Evolutionary conservation across 352 stramenopile genomes (phyloP).

Genomic region (Phytophthora megakarya): DNA sequence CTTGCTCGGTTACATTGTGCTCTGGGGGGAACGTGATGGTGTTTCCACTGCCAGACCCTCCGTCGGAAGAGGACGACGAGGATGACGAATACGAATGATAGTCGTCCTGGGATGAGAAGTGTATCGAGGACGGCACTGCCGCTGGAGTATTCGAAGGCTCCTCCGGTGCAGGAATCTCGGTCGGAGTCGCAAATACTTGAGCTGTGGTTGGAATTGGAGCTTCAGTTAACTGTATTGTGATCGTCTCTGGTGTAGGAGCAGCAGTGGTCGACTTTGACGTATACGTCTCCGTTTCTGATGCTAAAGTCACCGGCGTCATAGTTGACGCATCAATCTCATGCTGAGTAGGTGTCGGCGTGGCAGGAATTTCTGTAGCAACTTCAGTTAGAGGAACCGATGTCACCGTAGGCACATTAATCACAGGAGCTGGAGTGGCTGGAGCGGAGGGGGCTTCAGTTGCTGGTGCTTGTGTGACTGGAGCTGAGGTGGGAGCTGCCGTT

Average conservation of each 20-base stretch:
- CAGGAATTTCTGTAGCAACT: neutral
- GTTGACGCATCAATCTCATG: neutral
- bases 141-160: neutral
- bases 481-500: neutral
- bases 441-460: neutral
- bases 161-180: neutral
- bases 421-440: neutral
- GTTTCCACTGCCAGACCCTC: conserved; percentile 6
- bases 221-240: too few species aligned
- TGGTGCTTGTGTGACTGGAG: conserved; percentile 2
- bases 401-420: neutral
- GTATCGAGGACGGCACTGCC: too few species aligned
- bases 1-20: conserved; percentile 9
- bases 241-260: conserved; percentile 13
- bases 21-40: conserved; percentile 25
- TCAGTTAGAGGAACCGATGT: neutral
- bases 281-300: neutral
- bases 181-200: neutral
- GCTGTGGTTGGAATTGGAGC: conserved; percentile 1
- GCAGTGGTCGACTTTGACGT: conserved; percentile 5
- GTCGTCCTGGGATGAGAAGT: conserved; percentile 14
- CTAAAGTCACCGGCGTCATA: neutral
- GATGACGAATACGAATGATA: conserved; percentile 13
- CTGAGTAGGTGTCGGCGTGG: conserved; percentile 3
- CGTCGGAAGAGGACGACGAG: conserved; percentile 13